A percentile compares a stretch with the other conserved stretches of the same genome.
phyloP scores from a whole-genome alignment of 2,329 filamentous ascomycete genomes.

The Trichoderma simmonsii region DNA sequence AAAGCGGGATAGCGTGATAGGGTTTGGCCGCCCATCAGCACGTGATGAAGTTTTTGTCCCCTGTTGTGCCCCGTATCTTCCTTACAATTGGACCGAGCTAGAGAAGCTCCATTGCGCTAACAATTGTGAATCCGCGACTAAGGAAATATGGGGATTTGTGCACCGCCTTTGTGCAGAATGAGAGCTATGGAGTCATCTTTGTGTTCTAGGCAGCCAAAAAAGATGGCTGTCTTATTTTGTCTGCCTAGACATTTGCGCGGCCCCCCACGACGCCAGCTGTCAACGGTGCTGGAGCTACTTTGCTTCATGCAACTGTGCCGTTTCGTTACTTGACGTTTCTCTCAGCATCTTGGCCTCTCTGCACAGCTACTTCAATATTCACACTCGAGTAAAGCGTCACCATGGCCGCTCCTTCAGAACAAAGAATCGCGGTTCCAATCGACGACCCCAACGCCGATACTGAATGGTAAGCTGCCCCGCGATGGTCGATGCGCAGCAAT shows the following conservation, averaged over 20 bases:
- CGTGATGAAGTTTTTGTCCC: constrained; percentile 30
- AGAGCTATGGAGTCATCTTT: background rate
- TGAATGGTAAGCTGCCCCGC: constrained; percentile 68
- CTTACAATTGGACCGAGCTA: constrained; percentile 23
- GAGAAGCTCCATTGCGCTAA: constrained; percentile 13
- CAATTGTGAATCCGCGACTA: constrained; percentile 17
- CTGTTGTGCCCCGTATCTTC: background rate
- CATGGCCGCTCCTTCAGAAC: constrained; percentile 62
- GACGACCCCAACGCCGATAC: constrained; percentile 96
- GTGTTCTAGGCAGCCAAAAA: constrained; percentile 7
- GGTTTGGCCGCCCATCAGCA: constrained; percentile 37
- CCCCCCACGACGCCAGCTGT: background rate
- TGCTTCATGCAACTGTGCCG: background rate
- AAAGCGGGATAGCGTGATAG: constrained; percentile 39
- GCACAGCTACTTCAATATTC: background rate
- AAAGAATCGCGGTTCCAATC: constrained; percentile 75
- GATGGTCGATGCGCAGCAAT: constrained; percentile 18
- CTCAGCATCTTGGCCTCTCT: background rate
- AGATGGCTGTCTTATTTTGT: background rate
- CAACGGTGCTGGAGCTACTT: constrained; percentile 1
- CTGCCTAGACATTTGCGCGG: constrained; percentile 14
- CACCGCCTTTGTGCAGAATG: background rate
- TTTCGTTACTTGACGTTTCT: background rate
- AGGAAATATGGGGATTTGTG: constrained; percentile 5
- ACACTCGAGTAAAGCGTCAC: background rate